Conservation (phyloP, 2,329 filamentous ascomycete genomes). For the Diaporthe sp. region DNA sequence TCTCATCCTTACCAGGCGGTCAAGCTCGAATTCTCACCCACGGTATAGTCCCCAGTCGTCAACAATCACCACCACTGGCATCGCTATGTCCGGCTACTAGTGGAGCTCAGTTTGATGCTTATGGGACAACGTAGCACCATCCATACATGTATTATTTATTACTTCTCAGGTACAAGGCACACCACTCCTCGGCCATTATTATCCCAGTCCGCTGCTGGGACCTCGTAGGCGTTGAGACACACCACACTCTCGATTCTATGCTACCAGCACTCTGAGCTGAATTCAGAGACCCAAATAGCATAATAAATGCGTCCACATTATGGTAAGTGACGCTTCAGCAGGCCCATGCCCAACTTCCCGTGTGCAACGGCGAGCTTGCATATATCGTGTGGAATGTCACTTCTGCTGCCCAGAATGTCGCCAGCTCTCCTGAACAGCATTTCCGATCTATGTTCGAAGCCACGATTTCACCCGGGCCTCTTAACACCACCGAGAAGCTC, state of each 20-base stretch:
- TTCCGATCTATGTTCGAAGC: not conserved
- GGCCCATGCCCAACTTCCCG: not conserved
- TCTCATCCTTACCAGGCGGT: not conserved
- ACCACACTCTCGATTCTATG: not conserved
- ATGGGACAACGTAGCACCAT: not conserved
- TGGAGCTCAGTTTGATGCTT: not conserved
- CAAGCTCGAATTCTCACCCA: not conserved
- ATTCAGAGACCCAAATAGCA: not conserved
- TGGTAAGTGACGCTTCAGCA: not conserved
- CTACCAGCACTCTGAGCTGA: not conserved
- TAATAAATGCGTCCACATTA: constrained; percentile 12
- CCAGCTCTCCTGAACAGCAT: constrained; percentile 3
- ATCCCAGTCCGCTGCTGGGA: not conserved
- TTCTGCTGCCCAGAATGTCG: not conserved
- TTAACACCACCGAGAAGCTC: constrained; percentile 12
- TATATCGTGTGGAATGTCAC: constrained; percentile 13
- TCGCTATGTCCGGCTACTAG: not conserved
- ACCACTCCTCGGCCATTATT: not conserved
- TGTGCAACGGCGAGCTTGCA: constrained; percentile 12
- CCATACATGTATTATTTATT: not conserved
- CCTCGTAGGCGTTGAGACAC: not conserved
- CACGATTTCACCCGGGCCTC: constrained; percentile 4
- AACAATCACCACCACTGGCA: not conserved
- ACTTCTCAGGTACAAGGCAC: not conserved
- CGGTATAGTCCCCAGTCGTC: not conserved